Base-by-base conservation (phyloP, 768 basidiomycete genomes). In the Boletus sp. region DNA sequence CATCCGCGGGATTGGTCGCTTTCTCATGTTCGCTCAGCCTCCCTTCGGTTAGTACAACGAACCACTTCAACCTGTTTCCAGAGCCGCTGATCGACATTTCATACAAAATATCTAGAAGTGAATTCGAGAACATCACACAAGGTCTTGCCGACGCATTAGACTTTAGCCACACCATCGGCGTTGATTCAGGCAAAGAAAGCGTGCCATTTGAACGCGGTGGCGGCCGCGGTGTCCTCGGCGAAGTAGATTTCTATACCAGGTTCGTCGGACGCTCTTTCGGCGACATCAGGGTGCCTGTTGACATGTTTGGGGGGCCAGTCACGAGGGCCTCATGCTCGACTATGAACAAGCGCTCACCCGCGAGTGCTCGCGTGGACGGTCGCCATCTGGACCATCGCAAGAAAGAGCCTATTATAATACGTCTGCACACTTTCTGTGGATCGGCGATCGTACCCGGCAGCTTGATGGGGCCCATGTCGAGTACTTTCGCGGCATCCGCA, bases 161-260 rank as follows among this genome's bases (percentile, higher is more conserved):
- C 68, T 98, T 99, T 67, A 90, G 88, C 66, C 81, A 80, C 14
- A 94, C 92, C 0, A 90, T 98, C 51, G 96, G 94, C 4, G 82
- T 84, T 2, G 85, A 83, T 29, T 77, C 81, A 4, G 76, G 76
- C 13, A 60, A 57, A 39, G 72, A 75, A 15, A 71, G 62, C 8
- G 64, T 75, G 0, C 71, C 82, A 1, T 93, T 88, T 64, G 89
- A 88, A 63, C 79, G 75, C 25, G 85, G 93, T 21, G 89, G 90
- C 2, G 82, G 81, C 3, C 76, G 83, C 15, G 82, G 85, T 51
- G 80, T 83, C 13, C 76, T 94, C 21, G 90, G 90, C 25, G 93
- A 92, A 64, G 93, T 95, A 0, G 95, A 98, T 67, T 86, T 98
- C 60, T 98, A 92, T 74, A 94, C 92, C 4, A 93, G 90, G 93